Evolutionary conservation across 768 basidiomycete genomes (phyloP), one percentile per base, ranked within the genome.

Genomic region (Lactifluus echinatus): DNA sequence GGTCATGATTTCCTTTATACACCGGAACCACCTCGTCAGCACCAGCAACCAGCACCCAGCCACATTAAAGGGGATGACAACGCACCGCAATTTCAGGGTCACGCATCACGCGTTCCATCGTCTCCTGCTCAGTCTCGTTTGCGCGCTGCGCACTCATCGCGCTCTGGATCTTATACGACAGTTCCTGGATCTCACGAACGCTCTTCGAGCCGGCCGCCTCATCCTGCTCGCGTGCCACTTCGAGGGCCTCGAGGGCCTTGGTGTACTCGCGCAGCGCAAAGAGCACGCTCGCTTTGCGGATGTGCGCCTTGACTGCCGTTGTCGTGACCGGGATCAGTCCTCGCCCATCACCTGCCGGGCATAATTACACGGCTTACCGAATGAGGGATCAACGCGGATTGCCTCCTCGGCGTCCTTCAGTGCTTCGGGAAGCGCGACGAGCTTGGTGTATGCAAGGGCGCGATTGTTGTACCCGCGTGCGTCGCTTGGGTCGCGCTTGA

Each of bases 401-500:
- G 96, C 93, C 70, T 89, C 84, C 55, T 99, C 83, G 37, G 84
- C 91, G 66, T 99, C 96, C 72, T 98, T 98, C 67, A 98, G 78
- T 1, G 94, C 96, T 70, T 99, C 96, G 11, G 93, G 89, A 29
- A 98, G 73, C 1, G 96, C 96, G 42, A 80, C 80, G 39, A 99
- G 83, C 75, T 98, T 98, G 73, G 87, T 91, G 74, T 96, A 97
- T 23, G 93, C 94, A 28, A 93, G 87, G n/a, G 96, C 93, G 48
- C 96, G 87, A 75, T 99, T 99, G 71, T 95, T 98, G 76, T 97
- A 99, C 8, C 90, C 93, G 62, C 87, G 79, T 14, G 95, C 81
- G 68, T 99, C 96, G 36, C 72, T 70, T 40, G 96, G 95, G 66
- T 91, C 85, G 49, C 96, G 87, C 75, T 97, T 97, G 79, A 98